Base-by-base conservation (phyloP, 164 flowering plant species). In the Tetracentron sinense region DNA sequence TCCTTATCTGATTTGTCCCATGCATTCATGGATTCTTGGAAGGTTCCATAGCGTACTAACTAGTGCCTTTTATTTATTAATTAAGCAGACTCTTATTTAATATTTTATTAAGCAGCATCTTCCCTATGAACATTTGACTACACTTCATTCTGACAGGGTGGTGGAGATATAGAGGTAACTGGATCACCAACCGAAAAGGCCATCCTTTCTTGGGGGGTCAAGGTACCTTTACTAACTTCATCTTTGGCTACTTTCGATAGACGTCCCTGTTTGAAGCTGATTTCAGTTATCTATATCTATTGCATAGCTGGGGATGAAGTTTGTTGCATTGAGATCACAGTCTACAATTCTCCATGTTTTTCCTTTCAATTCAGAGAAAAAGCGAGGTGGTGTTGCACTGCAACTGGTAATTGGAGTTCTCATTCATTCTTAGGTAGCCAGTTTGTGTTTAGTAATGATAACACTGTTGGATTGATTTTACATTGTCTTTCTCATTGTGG, bases 101-200 rank as follows among this genome's bases (percentile, higher is more conserved):
- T 4, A 4, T 4, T 8, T 4, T 8, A 33, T 4, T 33, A 33
- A 33, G 38, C 38, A 33, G 4, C 38, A 33, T 33, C 4, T 33
- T 47, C 19, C 19, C n/a, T 47, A n/a, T 19, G 22, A 4, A 19
- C 5, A 4, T 47, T 47, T 47, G 6, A 5, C 6, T 14, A 2
- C 6, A 1, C 11, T 49, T 49, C 3, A 7, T 21, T 10, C 28
- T 35, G 28, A 25, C 72, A 89, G 96, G 80, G 72, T 65, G n/a
- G n/a, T n/a, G 91, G 86, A 59, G 82, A 68, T 22, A 58, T 77
- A 6, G 98, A 95, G 77, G 65, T 95, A 56, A 77, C 97, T 68
- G 99, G 97, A 30, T 95, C 99, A 42, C 99, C 99, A 30, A 95
- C 99, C 42, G 99, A 95, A 62, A 92, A 87, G 74, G 97, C 99